Evolutionary conservation across 2,329 filamentous ascomycete species (phyloP).

Genomic region (Coniella vitis): DNA sequence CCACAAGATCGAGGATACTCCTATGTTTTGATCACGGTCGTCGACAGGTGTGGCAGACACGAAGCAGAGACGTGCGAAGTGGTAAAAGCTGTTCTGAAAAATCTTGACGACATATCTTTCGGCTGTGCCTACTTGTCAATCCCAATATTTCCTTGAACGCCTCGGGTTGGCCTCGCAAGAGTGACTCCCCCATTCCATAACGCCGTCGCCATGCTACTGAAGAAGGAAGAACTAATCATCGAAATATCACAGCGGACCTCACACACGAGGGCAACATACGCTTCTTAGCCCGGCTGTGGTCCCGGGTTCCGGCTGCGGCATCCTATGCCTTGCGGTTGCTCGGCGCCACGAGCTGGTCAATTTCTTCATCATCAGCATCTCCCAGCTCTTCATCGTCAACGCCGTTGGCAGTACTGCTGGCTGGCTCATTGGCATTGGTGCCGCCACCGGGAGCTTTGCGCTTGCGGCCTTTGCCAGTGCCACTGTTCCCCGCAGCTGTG

Average conservation of each 20-base stretch:
- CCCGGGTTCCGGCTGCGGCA: not conserved
- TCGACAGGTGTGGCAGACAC: too few species aligned
- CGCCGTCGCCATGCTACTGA: conserved; percentile 14
- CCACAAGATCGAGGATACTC: too few species aligned
- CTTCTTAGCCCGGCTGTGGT: conserved; percentile 1
- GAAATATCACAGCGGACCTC: not conserved
- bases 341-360: conserved; percentile 11
- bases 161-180: not conserved
- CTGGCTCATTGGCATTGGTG: not conserved
- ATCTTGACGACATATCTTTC: too few species aligned
- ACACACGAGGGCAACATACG: not conserved
- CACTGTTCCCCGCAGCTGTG: not conserved
- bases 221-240: not conserved
- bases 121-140: not conserved
- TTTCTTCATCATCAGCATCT: conserved; percentile 15
- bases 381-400: conserved; percentile 16
- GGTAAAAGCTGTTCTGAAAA: too few species aligned
- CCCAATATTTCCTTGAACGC: not conserved
- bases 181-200: not conserved
- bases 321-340: conserved; percentile 12
- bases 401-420: not conserved
- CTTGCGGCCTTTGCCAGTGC: conserved; percentile 8
- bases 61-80: too few species aligned
- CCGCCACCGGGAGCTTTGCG: conserved; percentile 4
- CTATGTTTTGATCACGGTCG: too few species aligned